Base-by-base conservation (phyloP, 805 yeast species). In the Yarrowia sp. region DNA sequence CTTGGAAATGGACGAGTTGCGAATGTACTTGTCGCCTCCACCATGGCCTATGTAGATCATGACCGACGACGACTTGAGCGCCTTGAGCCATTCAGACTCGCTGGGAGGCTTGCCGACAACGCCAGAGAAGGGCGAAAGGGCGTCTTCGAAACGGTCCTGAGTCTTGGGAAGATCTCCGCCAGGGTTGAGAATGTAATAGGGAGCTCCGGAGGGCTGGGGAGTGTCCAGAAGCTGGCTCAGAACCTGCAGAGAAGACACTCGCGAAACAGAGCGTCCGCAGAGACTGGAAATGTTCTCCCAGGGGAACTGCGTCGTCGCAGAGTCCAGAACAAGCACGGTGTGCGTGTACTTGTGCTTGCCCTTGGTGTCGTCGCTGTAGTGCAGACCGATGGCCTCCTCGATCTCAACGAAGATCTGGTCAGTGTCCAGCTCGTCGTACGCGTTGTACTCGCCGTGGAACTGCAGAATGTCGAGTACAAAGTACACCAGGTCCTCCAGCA, bases 31-130 rank as follows among this genome's bases (percentile, higher is more conserved):
- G 65, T 90, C 93, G n/a, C 98, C 97, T 4, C 97, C 94, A 0
- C 98, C 97, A 73, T 94, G 99, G 0, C 99, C 99, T 62, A 92
- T 78, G 71, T 89, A 94, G 0, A 93, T 76, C 66, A 87, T 87
- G 8, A 88, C 66, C 36, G 81, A 78, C 1, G 80, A 73, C 1
- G 68, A 51, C 2, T 67, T 63, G 8, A 92, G 69, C 16, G 78
- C 77, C 0, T 72, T 58, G 0, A 78, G 64, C 33, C 91, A 76
- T 18, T 80, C 78, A 0, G 72, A 73, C 62, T 88, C 94, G 0
- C 75, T 66, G 0, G 97, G 97, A 46, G 74, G 76, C 4, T 65
- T 63, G 0, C 89, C 87, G 8, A 78, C 70, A 0, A 81, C 44
- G 2, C 62, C 62, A 0, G 19, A 4, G 7, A 31, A 58, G 6